A percentile compares a stretch with the other conserved stretches of the same genome.
phyloP scores from a whole-genome alignment of 1,284 basidiomycete species.

The Dichomitus squalens region DNA sequence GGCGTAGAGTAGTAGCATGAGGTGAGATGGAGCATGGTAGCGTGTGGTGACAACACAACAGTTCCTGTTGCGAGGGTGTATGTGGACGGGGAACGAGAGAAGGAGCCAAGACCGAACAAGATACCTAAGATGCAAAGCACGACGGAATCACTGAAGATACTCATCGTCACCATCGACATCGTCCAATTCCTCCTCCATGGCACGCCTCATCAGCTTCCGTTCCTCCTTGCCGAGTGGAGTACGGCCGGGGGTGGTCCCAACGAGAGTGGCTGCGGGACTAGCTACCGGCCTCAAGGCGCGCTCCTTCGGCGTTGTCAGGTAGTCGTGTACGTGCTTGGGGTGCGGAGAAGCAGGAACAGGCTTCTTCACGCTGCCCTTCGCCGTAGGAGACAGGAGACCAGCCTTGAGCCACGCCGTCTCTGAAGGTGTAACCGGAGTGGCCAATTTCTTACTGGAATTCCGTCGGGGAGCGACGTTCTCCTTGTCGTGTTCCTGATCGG shows the following conservation, averaged over 20 bases:
- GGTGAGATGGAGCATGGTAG: conserved; percentile 1
- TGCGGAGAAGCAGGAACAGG: conserved; percentile 20
- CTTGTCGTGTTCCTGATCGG: conserved; percentile 45
- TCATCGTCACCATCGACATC: conserved; percentile 19
- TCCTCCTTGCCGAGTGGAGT: conserved; percentile 21
- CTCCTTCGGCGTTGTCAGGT: conserved; percentile 17
- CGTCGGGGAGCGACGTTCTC: conserved; percentile 50
- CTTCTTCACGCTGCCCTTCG: conserved; percentile 5
- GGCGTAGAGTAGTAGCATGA: neutral
- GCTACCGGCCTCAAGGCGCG: neutral
- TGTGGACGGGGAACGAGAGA: neutral
- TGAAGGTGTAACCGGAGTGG: conserved; percentile 9
- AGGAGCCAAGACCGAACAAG: conserved; percentile 5
- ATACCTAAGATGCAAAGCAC: neutral
- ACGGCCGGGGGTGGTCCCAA: conserved; percentile 15
- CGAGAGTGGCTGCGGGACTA: conserved; percentile 9
- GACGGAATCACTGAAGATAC: neutral
- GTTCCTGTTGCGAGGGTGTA: neutral
- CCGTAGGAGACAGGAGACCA: conserved; percentile 16
- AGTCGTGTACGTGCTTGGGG: conserved; percentile 20
- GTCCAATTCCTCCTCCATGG: conserved; percentile 25
- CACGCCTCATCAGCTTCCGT: conserved; percentile 19
- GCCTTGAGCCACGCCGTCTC: conserved; percentile 22
- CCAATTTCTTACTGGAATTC: conserved; percentile 14
- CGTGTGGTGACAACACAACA: neutral